Base-by-base conservation (phyloP, 2,329 filamentous ascomycete species). In the Volutella citrinella region DNA sequence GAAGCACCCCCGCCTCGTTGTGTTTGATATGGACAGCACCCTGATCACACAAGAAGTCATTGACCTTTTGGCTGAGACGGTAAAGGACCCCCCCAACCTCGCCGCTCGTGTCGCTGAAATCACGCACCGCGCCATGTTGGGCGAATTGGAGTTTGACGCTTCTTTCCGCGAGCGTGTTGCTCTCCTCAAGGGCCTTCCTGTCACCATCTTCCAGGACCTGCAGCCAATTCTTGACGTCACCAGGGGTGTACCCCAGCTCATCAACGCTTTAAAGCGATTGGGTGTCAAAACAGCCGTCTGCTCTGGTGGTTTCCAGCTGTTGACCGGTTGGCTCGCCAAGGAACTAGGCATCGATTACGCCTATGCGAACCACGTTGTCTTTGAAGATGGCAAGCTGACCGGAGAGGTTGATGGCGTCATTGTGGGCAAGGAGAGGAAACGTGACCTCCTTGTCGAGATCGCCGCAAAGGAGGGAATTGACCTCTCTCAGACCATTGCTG, bases 11-110 rank as follows among this genome's bases (percentile, higher is more conserved):
- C 79, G 91, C 8, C 72, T 97, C 10, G 89, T 91, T 5, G 87
- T 96, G 19, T 98, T 98, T 56, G 93, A 98, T 62, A 98, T 98
- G 93, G 93, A 98, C 67, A 93, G 85, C 61, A 98, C 93, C 0
- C 76, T 98, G 40, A 97, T 98, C 59, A 85, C 91, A 34, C 90
- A 98, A 61, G 93, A 98, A 67, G 90, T 96, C 41, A 97, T 98
- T 57, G 93, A 98, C 61, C 82, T 97, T 53, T 82, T 98, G 36
- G 93, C 93, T 5, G 81, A 84, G 34, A 84, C 84, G 22, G 79
- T 95, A 52, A 70, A 65, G 29, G 67, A 85, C 63, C 67, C 75
- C 56, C 64, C 76, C 3, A 87, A 88, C 32, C 76, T 94, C n/a
- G 80, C 87, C 50, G 80, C 80, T 33, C 71, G 86, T 51, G 91